Conservation (phyloP, 192 early-diverging fungal genomes). For the Diversispora epigaea region DNA sequence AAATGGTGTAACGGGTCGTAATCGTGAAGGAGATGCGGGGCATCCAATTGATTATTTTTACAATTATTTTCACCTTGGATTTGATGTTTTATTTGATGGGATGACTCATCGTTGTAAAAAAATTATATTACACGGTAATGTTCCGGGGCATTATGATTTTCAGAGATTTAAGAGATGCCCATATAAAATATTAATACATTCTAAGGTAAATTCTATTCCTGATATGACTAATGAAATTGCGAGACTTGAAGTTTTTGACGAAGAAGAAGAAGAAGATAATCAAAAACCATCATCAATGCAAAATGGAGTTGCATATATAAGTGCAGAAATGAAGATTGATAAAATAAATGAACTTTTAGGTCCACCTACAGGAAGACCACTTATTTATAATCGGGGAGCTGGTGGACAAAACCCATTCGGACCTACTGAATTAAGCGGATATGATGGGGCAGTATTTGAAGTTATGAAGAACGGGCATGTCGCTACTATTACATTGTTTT, state of each 20-base stretch:
- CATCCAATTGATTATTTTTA: constrained; percentile 70
- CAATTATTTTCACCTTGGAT: constrained; percentile 73
- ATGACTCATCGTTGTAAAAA: constrained; percentile 66
- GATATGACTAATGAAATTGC: constrained; percentile 1
- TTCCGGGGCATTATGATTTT: constrained; percentile 70
- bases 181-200: constrained; percentile 46
- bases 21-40: constrained; percentile 20
- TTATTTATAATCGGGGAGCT: constrained; percentile 64
- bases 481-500: constrained; percentile 58
- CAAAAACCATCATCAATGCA: constrained; percentile 20
- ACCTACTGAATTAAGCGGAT: constrained; percentile 64
- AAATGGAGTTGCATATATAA: neutral
- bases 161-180: constrained; percentile 62
- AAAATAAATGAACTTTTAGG: constrained; percentile 36
- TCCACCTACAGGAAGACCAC: constrained; percentile 44
- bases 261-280: constrained; percentile 34
- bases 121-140: constrained; percentile 70
- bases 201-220: constrained; percentile 9
- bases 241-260: constrained; percentile 34
- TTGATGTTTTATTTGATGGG: constrained; percentile 74
- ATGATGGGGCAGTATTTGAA: constrained; percentile 60
- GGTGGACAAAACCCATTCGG: constrained; percentile 72
- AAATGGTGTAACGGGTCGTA: neutral
- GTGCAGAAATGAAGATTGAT: constrained; percentile 23
- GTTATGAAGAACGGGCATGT: constrained; percentile 63